Evolutionary conservation across 306 rosid species (phyloP).

Genomic region (Cucurbita moschata): DNA sequence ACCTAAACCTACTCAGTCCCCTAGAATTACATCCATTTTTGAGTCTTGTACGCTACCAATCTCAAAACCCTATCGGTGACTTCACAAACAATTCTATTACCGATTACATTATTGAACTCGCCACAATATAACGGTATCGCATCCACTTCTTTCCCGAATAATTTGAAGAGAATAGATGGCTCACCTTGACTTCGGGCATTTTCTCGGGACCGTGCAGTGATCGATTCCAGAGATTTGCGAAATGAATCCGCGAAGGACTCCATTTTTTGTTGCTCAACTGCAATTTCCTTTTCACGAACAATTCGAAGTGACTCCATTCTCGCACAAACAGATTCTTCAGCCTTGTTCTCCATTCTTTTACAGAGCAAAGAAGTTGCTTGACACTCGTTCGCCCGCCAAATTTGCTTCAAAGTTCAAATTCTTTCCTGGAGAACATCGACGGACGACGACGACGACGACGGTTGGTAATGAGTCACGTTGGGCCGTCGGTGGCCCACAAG

Average conservation of each 20-base stretch:
- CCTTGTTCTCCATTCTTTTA: conserved; percentile 15
- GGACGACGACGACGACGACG: not conserved
- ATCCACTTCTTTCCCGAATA: not conserved
- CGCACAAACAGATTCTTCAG: conserved; percentile 14
- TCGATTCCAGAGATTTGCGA: conserved; percentile 26
- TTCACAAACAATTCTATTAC: not conserved
- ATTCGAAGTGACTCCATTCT: conserved; percentile 33
- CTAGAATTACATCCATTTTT: not conserved
- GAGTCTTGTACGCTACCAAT: not conserved
- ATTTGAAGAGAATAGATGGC: not conserved
- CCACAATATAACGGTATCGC: not conserved
- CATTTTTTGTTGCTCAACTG: conserved; percentile 19
- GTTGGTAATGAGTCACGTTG: not conserved
- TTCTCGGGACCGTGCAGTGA: conserved; percentile 20
- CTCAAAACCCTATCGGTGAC: conserved; percentile 25
- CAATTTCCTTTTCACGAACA: conserved; percentile 26
- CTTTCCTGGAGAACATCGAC: not conserved
- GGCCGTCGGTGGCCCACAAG: not conserved
- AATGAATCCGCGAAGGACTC: conserved; percentile 23
- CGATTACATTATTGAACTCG: not conserved
- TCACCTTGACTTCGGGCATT: conserved; percentile 39
- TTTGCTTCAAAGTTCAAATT: not conserved
- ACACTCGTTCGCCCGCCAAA: conserved; percentile 8
- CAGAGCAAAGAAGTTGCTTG: not conserved
- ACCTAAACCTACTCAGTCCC: not conserved